These are phyloP conservation scores for Rubroshorea leprosula DNA, from an alignment of 345 rosid genomes.

Conservation along the genomic window DNA sequence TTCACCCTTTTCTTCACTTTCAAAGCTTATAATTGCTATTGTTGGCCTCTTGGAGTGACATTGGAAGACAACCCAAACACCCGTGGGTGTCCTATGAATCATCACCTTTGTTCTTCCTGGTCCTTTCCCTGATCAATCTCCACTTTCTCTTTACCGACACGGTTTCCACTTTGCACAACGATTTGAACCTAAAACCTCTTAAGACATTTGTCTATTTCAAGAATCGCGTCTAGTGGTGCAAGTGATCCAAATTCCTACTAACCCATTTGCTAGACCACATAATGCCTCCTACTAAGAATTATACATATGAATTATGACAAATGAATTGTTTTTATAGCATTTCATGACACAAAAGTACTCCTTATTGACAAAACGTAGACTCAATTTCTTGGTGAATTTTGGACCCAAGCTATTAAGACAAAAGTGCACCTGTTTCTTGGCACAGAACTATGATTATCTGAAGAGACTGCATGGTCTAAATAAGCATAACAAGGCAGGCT, in stretches of 20 bases:
- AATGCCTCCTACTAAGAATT: too few species aligned
- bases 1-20: constrained; percentile 9
- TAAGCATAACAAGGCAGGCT: neutral
- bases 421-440: neutral
- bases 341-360: too few species aligned
- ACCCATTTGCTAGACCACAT: too few species aligned
- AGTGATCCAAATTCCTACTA: too few species aligned
- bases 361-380: neutral
- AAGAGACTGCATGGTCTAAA: neutral
- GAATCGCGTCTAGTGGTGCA: too few species aligned
- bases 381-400: neutral
- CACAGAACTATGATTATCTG: neutral
- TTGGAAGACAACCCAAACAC: constrained; percentile 31
- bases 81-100: constrained; percentile 34
- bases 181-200: neutral
- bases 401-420: neutral
- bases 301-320: too few species aligned
- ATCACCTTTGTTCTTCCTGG: constrained; percentile 10
- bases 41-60: constrained; percentile 14
- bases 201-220: too few species aligned
- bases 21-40: constrained; percentile 36
- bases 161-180: neutral
- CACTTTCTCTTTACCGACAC: neutral
- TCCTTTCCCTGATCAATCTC: neutral
- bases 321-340: too few species aligned